A percentile compares a stretch with the other conserved stretches of the same genome.
phyloP scores from a whole-genome alignment of 495 filamentous ascomycete genomes.

The Cenococcum geophilum region DNA sequence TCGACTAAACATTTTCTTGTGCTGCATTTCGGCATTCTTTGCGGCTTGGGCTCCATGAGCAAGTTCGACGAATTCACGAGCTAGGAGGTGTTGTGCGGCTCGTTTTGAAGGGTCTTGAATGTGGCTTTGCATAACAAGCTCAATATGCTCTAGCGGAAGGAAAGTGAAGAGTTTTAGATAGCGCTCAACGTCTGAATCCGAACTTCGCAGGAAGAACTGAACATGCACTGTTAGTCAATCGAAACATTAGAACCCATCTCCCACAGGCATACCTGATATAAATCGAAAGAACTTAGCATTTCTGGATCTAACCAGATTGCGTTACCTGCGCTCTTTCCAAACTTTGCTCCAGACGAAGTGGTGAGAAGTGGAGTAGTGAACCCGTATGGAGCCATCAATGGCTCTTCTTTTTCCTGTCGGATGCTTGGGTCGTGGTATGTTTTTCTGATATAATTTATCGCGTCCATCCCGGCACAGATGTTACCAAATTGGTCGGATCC shows the following conservation, averaged over 20 bases:
- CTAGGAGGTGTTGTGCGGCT: slow-evolving; percentile 73
- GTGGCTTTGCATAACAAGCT: slow-evolving; percentile 60
- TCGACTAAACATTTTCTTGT: slow-evolving; percentile 24
- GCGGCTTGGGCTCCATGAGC: slow-evolving; percentile 55
- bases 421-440: slow-evolving; percentile 38
- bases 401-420: slow-evolving; percentile 27
- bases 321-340: slow-evolving; percentile 93
- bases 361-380: slow-evolving; percentile 88
- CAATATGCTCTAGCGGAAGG: slow-evolving; percentile 60
- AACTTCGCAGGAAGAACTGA: slow-evolving; percentile 78
- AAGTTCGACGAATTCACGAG: slow-evolving; percentile 69
- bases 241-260: neutral
- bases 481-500: slow-evolving; percentile 97
- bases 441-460: slow-evolving; percentile 61
- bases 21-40: slow-evolving; percentile 20
- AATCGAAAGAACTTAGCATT: slow-evolving; percentile 73
- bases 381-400: slow-evolving; percentile 55
- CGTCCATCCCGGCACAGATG: slow-evolving; percentile 83
- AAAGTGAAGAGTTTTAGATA: slow-evolving; percentile 93
- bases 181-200: slow-evolving; percentile 70
- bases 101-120: slow-evolving; percentile 58
- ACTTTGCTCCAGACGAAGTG: slow-evolving; percentile 77
- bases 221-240: slow-evolving; percentile 5
- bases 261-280: slow-evolving; percentile 61
- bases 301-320: slow-evolving; percentile 85